Base-by-base conservation (phyloP, 352 stramenopile genomes). In the Globisporangium spinosum region DNA sequence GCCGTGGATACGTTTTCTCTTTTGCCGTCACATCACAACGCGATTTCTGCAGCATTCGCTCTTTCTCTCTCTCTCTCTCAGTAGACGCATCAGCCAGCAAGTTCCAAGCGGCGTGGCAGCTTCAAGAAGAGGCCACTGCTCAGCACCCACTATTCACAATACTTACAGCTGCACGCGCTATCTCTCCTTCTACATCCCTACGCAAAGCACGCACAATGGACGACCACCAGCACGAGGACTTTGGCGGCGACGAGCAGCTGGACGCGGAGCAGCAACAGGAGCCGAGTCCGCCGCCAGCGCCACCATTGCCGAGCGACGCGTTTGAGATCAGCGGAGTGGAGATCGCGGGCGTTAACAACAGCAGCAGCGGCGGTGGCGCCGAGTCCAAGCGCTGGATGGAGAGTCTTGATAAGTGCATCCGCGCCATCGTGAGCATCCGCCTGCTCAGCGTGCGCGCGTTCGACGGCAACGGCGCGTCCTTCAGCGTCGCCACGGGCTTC, bases 401-500 rank as follows among this genome's bases (percentile, higher is more conserved):
- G 45, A 91, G 81, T 53, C 76, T 95, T 0, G 79, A 95, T 64
- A 75, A 77, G 56, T 80, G 74, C 54, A 93, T 95, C 65, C 83
- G 83, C 51, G 87, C 87, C 56, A 95, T 95, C 59, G 84, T 93
- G 51, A 93, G 93, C 71, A 95, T 98, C 60, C 86, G 89, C 15
- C 68, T 97, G 55, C 82, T 92, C 58, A 90, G 80, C 60, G 89
- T 97, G 17, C 86, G 89, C 56, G 87, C 90, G 2, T 97, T 97
- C 63, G 91, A 98, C 65, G 88, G 87, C 68, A 93, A 94, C 49
- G 83, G 80, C 62, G 84, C 91, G 32, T 90, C 80, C 55, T 97
- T 91, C 68, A 93, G 85, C 47, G 85, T 93, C 29, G 93, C 93
- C 22, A 98, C 91, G 17, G 93, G 93, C 25, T 98, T 98, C 61